phyloP scores from a whole-genome alignment of 306 rosid species.

The Rosa multiflora region DNA sequence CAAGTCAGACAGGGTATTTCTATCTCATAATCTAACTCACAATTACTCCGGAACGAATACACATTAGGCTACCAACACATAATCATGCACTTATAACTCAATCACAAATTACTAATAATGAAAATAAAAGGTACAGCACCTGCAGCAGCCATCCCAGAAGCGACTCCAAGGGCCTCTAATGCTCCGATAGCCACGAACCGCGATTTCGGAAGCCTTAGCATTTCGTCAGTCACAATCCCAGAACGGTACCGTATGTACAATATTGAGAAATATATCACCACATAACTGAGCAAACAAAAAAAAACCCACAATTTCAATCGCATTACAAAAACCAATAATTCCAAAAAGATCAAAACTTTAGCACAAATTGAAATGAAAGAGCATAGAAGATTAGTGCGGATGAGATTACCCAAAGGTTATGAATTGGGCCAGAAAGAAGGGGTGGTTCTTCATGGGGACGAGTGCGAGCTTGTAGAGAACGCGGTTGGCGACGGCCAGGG shows the following conservation, averaged over 20 bases:
- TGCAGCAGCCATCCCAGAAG: conserved; percentile 78
- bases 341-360: conserved; percentile 1
- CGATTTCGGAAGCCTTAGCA: conserved; percentile 70
- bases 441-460: conserved; percentile 71
- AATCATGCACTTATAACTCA: not conserved
- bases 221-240: conserved; percentile 74
- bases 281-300: conserved; percentile 50
- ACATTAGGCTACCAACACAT: not conserved
- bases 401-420: conserved; percentile 65
- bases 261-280: conserved; percentile 59
- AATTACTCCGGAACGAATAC: no score
- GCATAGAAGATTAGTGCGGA: no score
- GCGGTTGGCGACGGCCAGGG: conserved; percentile 71
- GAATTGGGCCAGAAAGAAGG: conserved; percentile 87
- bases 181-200: conserved; percentile 64
- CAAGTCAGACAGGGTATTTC: not conserved
- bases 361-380: not conserved
- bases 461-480: conserved; percentile 90
- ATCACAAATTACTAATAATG: not conserved
- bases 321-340: not conserved
- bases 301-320: conserved; percentile 7
- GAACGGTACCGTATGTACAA: conserved; percentile 57
- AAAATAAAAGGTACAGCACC: conserved; percentile 25
- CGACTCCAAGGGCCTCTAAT: conserved; percentile 84
- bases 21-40: not conserved